Conservation (phyloP, 2,329 filamentous ascomycete species). For the Botrytis fabae region DNA sequence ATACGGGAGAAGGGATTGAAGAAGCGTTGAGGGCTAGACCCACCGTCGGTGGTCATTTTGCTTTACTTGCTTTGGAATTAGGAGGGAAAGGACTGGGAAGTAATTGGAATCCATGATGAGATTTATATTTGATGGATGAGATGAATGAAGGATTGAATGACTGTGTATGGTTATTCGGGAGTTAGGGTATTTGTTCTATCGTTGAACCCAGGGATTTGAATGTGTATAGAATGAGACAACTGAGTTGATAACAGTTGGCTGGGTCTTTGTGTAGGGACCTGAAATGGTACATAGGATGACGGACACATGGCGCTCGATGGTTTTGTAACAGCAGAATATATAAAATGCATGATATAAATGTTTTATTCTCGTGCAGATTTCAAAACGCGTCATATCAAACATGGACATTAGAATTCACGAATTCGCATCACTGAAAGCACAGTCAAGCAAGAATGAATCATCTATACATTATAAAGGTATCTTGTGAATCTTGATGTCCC, state of each 20-base stretch:
- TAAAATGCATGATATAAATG: not conserved
- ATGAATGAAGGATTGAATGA: not conserved
- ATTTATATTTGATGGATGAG: not conserved
- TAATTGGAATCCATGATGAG: not conserved
- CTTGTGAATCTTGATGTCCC: not conserved
- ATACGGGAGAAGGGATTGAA: not conserved
- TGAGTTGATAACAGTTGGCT: not conserved
- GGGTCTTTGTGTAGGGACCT: too few relatives aligned
- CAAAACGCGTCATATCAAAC: not conserved
- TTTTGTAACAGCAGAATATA: too few relatives aligned
- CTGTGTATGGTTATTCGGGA: not conserved
- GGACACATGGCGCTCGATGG: not conserved
- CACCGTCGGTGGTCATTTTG: constrained; percentile 76
- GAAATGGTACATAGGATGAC: not conserved
- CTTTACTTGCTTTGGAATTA: constrained; percentile 58
- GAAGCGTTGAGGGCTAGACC: constrained; percentile 68
- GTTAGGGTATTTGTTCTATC: not conserved
- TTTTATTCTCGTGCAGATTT: too few relatives aligned
- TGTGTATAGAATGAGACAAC: not conserved
- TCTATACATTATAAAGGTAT: constrained; percentile 6
- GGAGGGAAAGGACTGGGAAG: constrained; percentile 4
- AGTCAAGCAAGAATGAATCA: not conserved
- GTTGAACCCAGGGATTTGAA: not conserved
- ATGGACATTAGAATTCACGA: not conserved
- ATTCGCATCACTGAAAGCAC: not conserved